phyloP scores from a whole-genome alignment of 495 filamentous ascomycete species.

The Hypomontagnella submonticulosa region DNA sequence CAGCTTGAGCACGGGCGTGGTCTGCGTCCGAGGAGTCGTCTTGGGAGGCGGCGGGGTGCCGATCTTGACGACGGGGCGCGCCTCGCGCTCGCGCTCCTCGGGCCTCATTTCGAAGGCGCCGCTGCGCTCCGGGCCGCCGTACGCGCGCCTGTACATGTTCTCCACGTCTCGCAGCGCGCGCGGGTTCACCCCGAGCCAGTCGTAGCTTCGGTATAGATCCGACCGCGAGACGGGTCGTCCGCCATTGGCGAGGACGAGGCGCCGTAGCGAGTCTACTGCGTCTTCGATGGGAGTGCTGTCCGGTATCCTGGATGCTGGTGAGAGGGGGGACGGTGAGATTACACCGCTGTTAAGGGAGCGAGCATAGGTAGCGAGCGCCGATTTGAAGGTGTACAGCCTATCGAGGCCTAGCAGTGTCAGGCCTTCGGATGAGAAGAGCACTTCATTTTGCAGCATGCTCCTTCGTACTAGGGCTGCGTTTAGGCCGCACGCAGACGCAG shows the following conservation, averaged over 20 bases:
- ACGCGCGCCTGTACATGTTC: conserved; percentile 65
- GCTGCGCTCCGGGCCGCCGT: conserved; percentile 53
- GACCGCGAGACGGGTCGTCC: conserved; percentile 67
- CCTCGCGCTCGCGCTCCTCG: conserved; percentile 34
- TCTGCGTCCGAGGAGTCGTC: conserved; percentile 25
- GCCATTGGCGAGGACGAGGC: conserved; percentile 69
- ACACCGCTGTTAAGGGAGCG: conserved; percentile 28
- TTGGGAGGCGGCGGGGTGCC: conserved; percentile 42
- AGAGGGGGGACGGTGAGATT: conserved; percentile 40
- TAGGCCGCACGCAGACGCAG: conserved; percentile 50
- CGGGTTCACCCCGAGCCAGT: conserved; percentile 67
- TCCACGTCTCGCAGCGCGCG: conserved; percentile 67
- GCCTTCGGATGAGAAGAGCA: conserved; percentile 75
- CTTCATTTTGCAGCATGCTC: conserved; percentile 74
- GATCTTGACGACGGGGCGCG: conserved; percentile 41
- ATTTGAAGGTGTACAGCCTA: conserved; percentile 78
- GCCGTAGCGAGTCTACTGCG: conserved; percentile 67
- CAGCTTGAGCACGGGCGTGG: conserved; percentile 51
- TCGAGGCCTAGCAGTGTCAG: conserved; percentile 75
- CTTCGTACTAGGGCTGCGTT: conserved; percentile 68
- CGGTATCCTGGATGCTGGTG: conserved; percentile 53
- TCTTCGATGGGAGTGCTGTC: conserved; percentile 67
- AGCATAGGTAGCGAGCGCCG: conserved; percentile 68
- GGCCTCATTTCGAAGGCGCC: conserved; percentile 49
- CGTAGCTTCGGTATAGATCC: conserved; percentile 69